These are phyloP conservation scores for Effrenium voratum DNA, from an alignment of 73 alveolate genomes.

Conservation along the genomic window DNA sequence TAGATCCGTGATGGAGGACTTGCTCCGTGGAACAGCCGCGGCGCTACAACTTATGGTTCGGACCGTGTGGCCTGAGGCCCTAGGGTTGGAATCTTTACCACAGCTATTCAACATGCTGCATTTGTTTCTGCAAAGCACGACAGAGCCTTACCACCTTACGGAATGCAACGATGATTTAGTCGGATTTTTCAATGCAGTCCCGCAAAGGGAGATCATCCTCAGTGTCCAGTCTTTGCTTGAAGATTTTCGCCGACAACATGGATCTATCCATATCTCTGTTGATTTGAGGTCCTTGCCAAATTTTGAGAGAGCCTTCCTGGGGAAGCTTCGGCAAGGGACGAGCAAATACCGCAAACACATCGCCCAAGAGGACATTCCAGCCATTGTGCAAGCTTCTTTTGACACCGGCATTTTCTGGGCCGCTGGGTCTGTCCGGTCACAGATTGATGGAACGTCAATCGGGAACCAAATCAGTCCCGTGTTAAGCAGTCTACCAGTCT, in stretches of 20 bases:
- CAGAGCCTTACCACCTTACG: neutral
- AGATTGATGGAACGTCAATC: neutral
- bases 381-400: neutral
- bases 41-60: neutral
- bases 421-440: neutral
- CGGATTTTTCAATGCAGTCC: neutral
- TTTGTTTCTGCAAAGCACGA: neutral
- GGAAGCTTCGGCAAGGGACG: no score
- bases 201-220: neutral
- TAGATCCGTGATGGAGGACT: neutral
- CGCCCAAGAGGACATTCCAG: neutral
- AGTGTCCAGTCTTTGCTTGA: neutral
- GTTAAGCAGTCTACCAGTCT: neutral
- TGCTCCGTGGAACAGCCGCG: neutral
- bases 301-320: no score
- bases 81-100: neutral
- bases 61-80: neutral
- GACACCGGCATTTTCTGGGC: neutral
- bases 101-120: neutral
- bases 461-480: neutral
- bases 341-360: neutral
- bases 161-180: neutral
- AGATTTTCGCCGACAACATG: no score
- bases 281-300: no score
- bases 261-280: no score